Percentiles rank a stretch among this genome's conserved stretches.
Conservation (phyloP, 2,329 filamentous ascomycete genomes). For the Epicoccum sorghinum region DNA sequence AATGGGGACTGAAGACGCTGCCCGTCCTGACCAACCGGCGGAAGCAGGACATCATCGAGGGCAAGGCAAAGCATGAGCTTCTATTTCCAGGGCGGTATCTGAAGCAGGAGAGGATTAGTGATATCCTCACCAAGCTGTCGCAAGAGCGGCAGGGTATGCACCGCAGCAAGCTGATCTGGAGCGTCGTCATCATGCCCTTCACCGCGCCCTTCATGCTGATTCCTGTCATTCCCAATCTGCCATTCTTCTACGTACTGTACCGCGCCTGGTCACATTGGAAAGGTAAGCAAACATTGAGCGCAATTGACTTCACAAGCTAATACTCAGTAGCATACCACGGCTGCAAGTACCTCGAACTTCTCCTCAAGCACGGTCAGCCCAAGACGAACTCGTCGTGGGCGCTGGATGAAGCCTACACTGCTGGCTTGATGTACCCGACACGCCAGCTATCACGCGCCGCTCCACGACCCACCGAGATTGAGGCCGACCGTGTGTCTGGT, state of each 20-base stretch:
- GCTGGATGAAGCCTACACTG: slow-evolving; percentile 76
- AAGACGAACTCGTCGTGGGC: slow-evolving; percentile 67
- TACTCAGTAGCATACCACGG: slow-evolving; percentile 69
- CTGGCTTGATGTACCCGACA: slow-evolving; percentile 54
- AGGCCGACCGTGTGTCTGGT: slow-evolving; percentile 47
- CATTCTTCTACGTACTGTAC: slow-evolving; percentile 95
- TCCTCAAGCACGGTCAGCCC: slow-evolving; percentile 76
- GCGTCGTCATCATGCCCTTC: slow-evolving; percentile 66
- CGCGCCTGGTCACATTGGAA: slow-evolving; percentile 66
- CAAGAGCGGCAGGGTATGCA: slow-evolving; percentile 83
- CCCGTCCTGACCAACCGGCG: slow-evolving; percentile 76
- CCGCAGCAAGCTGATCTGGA: slow-evolving; percentile 77
- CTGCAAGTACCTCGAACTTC: slow-evolving; percentile 82
- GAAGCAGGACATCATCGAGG: slow-evolving; percentile 67
- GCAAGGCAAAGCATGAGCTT: slow-evolving; percentile 71
- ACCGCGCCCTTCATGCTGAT: slow-evolving; percentile 81
- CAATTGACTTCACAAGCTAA: neutral
- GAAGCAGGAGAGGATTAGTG: slow-evolving; percentile 65
- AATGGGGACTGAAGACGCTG: slow-evolving; percentile 97
- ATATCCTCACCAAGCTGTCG: slow-evolving; percentile 72
- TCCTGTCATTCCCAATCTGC: slow-evolving; percentile 87
- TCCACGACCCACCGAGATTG: slow-evolving; percentile 43
- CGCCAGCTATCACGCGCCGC: slow-evolving; percentile 49
- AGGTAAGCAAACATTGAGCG: slow-evolving; percentile 14
- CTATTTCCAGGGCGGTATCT: slow-evolving; percentile 78